These are phyloP conservation scores for Euphorbia peplus DNA, from an alignment of 345 rosid genomes.

Conservation along the genomic window DNA sequence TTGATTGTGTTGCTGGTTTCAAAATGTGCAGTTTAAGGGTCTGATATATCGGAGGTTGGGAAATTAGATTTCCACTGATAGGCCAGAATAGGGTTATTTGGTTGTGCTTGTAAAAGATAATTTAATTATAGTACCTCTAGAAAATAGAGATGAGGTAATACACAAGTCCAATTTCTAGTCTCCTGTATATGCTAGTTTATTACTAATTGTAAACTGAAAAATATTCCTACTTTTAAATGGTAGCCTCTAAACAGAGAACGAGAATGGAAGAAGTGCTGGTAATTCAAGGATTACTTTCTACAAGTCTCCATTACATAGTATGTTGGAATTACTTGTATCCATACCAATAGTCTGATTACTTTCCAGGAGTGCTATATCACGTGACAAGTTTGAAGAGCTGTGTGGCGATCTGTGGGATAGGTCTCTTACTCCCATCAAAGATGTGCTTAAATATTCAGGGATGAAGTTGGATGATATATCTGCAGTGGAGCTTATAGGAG, in stretches of 20 bases:
- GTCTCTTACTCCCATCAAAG: slow-evolving; percentile 73
- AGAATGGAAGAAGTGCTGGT: neutral
- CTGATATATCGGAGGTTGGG: too few relatives aligned
- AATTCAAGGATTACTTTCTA: neutral
- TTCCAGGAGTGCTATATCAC: slow-evolving; percentile 86
- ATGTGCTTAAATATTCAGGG: slow-evolving; percentile 75
- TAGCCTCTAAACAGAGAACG: neutral
- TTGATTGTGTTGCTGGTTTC: neutral
- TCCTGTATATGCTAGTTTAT: neutral
- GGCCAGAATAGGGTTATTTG: too few relatives aligned
- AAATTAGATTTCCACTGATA: too few relatives aligned
- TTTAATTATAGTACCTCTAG: neutral
- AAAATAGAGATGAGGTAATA: too few relatives aligned
- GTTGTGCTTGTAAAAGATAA: neutral
- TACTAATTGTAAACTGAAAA: neutral
- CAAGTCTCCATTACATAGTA: neutral
- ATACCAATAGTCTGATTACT: neutral
- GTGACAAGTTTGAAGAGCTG: slow-evolving; percentile 96
- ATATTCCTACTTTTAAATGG: too few relatives aligned
- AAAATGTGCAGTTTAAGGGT: neutral
- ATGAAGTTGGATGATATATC: slow-evolving; percentile 66
- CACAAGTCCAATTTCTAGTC: too few relatives aligned
- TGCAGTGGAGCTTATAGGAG: slow-evolving; percentile 96
- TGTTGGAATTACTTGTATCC: neutral
- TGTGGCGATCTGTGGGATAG: slow-evolving; percentile 92